Percentiles rank a stretch among this genome's conserved stretches.
Conservation (phyloP, 768 basidiomycete species). For the Boletus sensibilis region DNA sequence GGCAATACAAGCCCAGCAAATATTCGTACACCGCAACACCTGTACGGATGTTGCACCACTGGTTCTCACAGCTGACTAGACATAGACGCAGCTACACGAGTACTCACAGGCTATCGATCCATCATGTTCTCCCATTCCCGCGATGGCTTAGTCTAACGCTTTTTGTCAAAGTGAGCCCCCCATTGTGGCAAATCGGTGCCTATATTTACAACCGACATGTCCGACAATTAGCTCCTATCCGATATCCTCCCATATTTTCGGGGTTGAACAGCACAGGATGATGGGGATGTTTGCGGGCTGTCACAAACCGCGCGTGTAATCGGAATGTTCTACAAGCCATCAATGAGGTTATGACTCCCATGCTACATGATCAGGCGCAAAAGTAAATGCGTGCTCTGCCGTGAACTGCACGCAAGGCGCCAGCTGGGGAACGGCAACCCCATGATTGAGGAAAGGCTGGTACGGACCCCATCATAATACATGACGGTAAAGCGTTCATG, state of each 20-base stretch:
- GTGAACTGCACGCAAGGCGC: slow-evolving; percentile 20
- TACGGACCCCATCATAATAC: slow-evolving; percentile 10
- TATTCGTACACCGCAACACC: slow-evolving; percentile 6
- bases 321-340: slow-evolving; percentile 14
- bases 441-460: slow-evolving; percentile 17
- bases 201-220: slow-evolving; percentile 20
- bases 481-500: slow-evolving; percentile 16
- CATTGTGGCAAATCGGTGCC: slow-evolving; percentile 19
- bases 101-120: slow-evolving; percentile 17
- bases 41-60: slow-evolving; percentile 4
- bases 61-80: slow-evolving; percentile 16
- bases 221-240: slow-evolving; percentile 24
- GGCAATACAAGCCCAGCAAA: slow-evolving; percentile 2
- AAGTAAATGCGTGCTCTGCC: slow-evolving; percentile 17
- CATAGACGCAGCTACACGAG: neutral
- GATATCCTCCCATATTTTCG: slow-evolving; percentile 2
- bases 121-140: slow-evolving; percentile 13
- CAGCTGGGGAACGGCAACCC: slow-evolving; percentile 8
- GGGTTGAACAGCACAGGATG: neutral
- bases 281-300: slow-evolving; percentile 8
- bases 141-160: slow-evolving; percentile 13
- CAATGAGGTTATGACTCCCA: slow-evolving; percentile 24
- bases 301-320: slow-evolving; percentile 18
- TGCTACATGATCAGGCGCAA: slow-evolving; percentile 20
- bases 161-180: slow-evolving; percentile 8